Base-by-base conservation (phyloP, 1,284 basidiomycete species). In the Ustilago nuda region DNA sequence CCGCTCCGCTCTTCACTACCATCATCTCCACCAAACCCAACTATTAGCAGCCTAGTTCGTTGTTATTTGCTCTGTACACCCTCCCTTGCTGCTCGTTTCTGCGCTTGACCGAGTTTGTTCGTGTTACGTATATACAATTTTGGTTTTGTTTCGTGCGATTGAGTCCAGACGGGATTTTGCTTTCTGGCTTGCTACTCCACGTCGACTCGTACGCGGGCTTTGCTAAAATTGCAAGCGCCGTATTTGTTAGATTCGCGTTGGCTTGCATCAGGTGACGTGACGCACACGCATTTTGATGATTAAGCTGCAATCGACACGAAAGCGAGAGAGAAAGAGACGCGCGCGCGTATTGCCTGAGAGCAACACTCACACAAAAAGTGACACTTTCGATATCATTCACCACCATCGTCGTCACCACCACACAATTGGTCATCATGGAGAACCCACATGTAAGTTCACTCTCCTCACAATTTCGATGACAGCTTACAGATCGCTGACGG, bases 191-290 rank as follows among this genome's bases (percentile, higher is more conserved):
- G 17, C 46, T 41, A 61, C 64, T 72, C 70, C 70, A 67, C 70
- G 70, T 72, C 70, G 65, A 72, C 57, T 63, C 39, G 36, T 63
- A 37, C 61, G 64, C 56, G 69, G 69, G 60, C 63, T 55, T n/a
- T 36, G 23, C 32, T 23, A 27, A 41, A 41, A 33, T 36, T 23
- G 8, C 27, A 27, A 19, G 27, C 37, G 45, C 30, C 33, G 8
- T 33, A 4, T 15, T 0, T 71, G 69, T 72, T 72, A 72, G 63
- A 56, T 5, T 39, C 1, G 1, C 3, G 3, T 4, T 5, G 13
- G 1, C 2, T 17, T 30, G 23, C 41, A 45, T 72, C 61, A 60
- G 57, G 69, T 71, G 63, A 7, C 45, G 11, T 63, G 60, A 64
- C 65, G 70, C 70, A 72, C 70, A 17, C 33, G 8, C 6, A 19